Evolutionary conservation across 768 basidiomycete species (phyloP).

Genomic region (Leccinum subgranulosum): DNA sequence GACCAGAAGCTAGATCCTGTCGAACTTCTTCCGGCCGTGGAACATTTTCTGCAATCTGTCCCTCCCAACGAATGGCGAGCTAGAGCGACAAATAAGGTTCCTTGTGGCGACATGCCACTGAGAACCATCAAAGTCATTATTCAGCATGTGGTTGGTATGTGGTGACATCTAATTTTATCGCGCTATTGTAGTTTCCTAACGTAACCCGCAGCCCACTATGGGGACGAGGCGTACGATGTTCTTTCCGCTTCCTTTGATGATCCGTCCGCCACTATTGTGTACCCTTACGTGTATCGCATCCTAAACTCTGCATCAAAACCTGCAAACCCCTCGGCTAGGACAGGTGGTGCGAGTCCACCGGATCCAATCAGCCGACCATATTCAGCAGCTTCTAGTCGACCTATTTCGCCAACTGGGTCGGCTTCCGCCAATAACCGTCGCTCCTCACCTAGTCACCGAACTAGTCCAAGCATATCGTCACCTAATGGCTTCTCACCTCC

Average conservation of each 20-base stretch:
- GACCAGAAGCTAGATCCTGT: constrained; percentile 80
- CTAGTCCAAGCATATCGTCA: constrained; percentile 69
- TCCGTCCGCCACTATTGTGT: constrained; percentile 95
- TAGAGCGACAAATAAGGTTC: constrained; percentile 84
- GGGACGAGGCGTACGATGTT: constrained; percentile 87
- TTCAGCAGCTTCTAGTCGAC: constrained; percentile 64
- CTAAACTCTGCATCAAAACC: constrained; percentile 63
- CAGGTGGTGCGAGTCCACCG: constrained; percentile 23
- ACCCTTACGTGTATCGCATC: constrained; percentile 92
- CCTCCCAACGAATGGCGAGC: constrained; percentile 97
- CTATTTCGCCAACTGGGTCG: constrained; percentile 69
- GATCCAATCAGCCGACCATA: constrained; percentile 45
- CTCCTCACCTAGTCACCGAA: constrained; percentile 59
- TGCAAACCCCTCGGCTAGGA: constrained; percentile 31
- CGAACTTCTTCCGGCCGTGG: constrained; percentile 87
- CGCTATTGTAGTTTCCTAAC: constrained; percentile 16
- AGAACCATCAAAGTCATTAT: constrained; percentile 98
- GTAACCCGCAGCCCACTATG: constrained; percentile 61
- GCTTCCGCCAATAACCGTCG: constrained; percentile 50
- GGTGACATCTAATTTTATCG: constrained; percentile 1
- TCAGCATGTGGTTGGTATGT: constrained; percentile 93
- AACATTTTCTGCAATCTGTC: constrained; percentile 89
- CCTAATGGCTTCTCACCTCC: constrained; percentile 50
- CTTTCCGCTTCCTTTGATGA: constrained; percentile 90
- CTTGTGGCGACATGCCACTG: constrained; percentile 96